phyloP scores from a whole-genome alignment of 1,139 yeast genomes.

The Taiozyma sp. region DNA sequence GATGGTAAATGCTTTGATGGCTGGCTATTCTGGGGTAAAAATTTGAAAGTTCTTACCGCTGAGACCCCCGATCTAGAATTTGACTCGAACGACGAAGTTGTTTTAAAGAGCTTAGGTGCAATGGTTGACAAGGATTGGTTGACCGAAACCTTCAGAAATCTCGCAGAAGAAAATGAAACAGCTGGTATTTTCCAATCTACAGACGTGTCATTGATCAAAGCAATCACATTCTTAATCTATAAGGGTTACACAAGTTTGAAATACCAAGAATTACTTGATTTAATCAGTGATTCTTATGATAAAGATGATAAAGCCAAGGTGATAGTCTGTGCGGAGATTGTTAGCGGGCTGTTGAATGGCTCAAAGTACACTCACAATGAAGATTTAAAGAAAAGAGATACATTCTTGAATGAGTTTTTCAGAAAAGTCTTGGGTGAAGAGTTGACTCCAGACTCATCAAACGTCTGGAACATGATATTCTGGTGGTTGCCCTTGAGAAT shows the following conservation, averaged over 20 bases:
- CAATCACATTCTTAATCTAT: slow-evolving; percentile 40
- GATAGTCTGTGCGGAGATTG: slow-evolving; percentile 54
- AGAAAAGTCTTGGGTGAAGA: slow-evolving; percentile 46
- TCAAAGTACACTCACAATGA: slow-evolving; percentile 33
- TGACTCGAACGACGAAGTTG: slow-evolving; percentile 34
- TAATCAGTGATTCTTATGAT: slow-evolving; percentile 47
- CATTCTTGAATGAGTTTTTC: slow-evolving; percentile 40
- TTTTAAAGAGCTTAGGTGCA: slow-evolving; percentile 41
- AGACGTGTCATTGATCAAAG: slow-evolving; percentile 48
- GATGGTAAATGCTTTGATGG: slow-evolving; percentile 58
- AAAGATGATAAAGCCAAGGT: slow-evolving; percentile 61
- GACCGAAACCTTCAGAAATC: slow-evolving; percentile 41
- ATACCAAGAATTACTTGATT: slow-evolving; percentile 41
- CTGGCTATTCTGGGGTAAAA: slow-evolving; percentile 75
- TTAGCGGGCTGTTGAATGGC: slow-evolving; percentile 51
- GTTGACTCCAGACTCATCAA: slow-evolving; percentile 69
- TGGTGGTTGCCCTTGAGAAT: slow-evolving; percentile 69
- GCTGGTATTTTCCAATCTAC: slow-evolving; percentile 56
- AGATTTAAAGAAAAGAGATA: slow-evolving; percentile 38
- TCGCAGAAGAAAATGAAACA: slow-evolving; percentile 62
- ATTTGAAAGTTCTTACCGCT: slow-evolving; percentile 42
- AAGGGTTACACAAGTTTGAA: slow-evolving; percentile 33
- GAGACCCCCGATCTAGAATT: slow-evolving; percentile 18
- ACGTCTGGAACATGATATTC: slow-evolving; percentile 72
- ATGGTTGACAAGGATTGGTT: slow-evolving; percentile 57